Conservation (phyloP, 192 early-diverging fungal species). For the Funneliformis mosseae region DNA sequence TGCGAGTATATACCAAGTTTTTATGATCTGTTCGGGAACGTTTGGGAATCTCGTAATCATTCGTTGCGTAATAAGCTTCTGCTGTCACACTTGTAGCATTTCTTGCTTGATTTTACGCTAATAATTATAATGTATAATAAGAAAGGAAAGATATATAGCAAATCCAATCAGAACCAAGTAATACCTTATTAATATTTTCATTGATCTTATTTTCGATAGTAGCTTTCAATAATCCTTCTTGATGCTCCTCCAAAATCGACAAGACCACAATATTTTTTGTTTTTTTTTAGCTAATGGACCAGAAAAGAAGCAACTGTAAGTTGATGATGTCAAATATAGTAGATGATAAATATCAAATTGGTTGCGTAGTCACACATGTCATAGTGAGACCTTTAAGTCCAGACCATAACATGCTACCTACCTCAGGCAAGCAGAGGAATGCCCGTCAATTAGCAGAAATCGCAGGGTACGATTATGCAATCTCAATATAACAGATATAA, state of each 20-base stretch:
- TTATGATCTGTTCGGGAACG: neutral
- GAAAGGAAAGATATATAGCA: neutral
- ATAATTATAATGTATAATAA: constrained; percentile 21
- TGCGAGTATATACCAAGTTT: neutral
- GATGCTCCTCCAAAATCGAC: constrained; percentile 4
- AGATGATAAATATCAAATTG: constrained; percentile 25
- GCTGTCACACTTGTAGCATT: constrained; percentile 19
- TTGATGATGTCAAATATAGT: too few relatives aligned
- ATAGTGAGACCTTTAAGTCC: constrained; percentile 23
- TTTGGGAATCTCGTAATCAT: constrained; percentile 11
- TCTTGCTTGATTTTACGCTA: constrained; percentile 23
- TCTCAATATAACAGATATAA: neutral
- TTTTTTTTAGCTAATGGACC: constrained; percentile 67
- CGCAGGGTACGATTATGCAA: constrained; percentile 20
- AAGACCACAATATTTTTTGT: neutral
- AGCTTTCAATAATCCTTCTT: neutral
- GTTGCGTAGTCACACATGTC: constrained; percentile 8
- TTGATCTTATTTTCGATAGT: constrained; percentile 6
- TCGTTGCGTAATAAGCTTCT: constrained; percentile 5
- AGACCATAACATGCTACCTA: constrained; percentile 23
- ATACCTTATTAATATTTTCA: constrained; percentile 17
- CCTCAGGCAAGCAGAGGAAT: constrained; percentile 29
- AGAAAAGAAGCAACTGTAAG: neutral
- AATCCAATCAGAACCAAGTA: constrained; percentile 10
- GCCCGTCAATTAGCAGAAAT: constrained; percentile 17